Conservation (phyloP, 345 rosid genomes). For the Reutealis trisperma region DNA sequence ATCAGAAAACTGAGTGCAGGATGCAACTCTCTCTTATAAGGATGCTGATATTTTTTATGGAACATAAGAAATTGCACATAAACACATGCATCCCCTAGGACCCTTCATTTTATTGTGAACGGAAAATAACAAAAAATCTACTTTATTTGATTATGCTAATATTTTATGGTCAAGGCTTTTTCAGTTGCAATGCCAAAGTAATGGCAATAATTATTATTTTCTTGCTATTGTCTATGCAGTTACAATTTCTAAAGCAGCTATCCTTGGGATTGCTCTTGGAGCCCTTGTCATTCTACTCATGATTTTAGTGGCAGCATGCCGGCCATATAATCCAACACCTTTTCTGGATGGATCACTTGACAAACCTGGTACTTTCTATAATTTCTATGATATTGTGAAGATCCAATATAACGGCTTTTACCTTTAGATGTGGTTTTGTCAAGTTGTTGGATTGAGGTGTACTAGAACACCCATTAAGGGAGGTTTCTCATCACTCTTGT, state of each 20-base stretch:
- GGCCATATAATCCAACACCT: slow-evolving; percentile 65
- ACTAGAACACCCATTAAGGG: background rate
- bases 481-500: background rate
- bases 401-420: background rate
- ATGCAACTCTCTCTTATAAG: background rate
- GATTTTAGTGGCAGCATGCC: slow-evolving; percentile 76
- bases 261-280: slow-evolving; percentile 89
- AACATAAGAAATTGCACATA: too few species aligned
- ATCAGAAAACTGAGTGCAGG: background rate
- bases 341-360: slow-evolving; percentile 74
- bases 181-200: background rate
- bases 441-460: background rate
- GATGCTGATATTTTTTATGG: background rate
- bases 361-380: slow-evolving; percentile 65
- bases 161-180: background rate
- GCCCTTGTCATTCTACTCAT: slow-evolving; percentile 83
- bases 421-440: background rate
- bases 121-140: background rate
- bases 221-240: slow-evolving; percentile 41
- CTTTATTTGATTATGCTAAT: background rate
- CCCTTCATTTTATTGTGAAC: too few species aligned
- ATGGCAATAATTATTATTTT: background rate
- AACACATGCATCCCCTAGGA: background rate
- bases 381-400: background rate
- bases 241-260: slow-evolving; percentile 84